phyloP scores from a whole-genome alignment of 768 basidiomycete species.

The Boletus reticuloceps region DNA sequence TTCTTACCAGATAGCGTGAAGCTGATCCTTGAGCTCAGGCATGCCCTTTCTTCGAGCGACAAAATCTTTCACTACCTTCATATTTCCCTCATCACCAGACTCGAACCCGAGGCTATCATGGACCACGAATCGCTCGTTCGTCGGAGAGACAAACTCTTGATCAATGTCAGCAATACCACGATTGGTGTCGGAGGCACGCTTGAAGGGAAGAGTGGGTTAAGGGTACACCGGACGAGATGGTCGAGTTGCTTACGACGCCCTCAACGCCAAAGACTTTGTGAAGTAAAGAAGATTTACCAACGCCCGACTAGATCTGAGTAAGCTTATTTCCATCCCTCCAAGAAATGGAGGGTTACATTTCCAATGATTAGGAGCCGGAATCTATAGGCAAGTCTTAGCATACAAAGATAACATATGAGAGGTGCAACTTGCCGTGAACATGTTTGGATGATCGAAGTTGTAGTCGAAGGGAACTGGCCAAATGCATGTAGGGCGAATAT shows the following conservation, averaged over 20 bases:
- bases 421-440: slow-evolving; percentile 9
- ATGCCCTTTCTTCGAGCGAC: slow-evolving; percentile 1
- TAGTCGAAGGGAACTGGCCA: slow-evolving; percentile 10
- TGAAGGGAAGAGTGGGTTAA: not conserved
- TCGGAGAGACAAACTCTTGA: slow-evolving; percentile 10
- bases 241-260: slow-evolving; percentile 5
- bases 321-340: not conserved
- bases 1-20: slow-evolving; percentile 16
- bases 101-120: slow-evolving; percentile 7
- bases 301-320: slow-evolving; percentile 8
- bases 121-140: slow-evolving; percentile 12
- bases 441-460: not conserved
- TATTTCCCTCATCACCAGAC: slow-evolving; percentile 6
- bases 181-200: not conserved
- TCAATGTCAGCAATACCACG: slow-evolving; percentile 14
- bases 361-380: slow-evolving; percentile 18
- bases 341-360: slow-evolving; percentile 1
- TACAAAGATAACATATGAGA: not conserved
- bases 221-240: not conserved
- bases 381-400: not conserved
- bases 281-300: slow-evolving; percentile 15
- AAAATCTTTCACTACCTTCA: slow-evolving; percentile 1
- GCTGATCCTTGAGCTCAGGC: slow-evolving; percentile 1
- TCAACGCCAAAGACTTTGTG: slow-evolving; percentile 11
- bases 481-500: not conserved